These are phyloP conservation scores for Entophlyctis luteolus DNA, from an alignment of 192 early-diverging fungal genomes.

Conservation along the genomic window DNA sequence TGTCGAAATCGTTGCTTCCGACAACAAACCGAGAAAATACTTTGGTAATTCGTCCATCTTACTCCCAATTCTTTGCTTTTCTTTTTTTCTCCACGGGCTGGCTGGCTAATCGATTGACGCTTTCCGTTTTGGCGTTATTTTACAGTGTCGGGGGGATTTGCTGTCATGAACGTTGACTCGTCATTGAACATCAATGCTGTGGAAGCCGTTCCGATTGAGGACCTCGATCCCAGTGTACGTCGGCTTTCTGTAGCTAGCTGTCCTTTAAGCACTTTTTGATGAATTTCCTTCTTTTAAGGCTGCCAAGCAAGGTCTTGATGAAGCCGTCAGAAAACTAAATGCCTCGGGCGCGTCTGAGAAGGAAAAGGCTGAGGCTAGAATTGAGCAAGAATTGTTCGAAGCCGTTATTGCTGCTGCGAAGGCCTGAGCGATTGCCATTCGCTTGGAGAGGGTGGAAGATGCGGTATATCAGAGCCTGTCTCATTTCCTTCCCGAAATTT, in stretches of 20 bases:
- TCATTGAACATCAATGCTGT: constrained; percentile 94
- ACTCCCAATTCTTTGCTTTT: not conserved
- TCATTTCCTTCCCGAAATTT: too few relatives aligned
- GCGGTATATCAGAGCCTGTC: too few relatives aligned
- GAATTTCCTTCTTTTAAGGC: constrained; percentile 38
- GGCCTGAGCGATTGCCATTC: constrained; percentile 20
- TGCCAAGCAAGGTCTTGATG: constrained; percentile 69
- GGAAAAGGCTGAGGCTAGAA: constrained; percentile 75
- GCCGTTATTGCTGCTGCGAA: constrained; percentile 68
- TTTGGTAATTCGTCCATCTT: constrained; percentile 62
- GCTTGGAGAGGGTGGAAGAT: too few relatives aligned
- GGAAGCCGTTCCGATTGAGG: constrained; percentile 85
- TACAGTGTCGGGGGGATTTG: constrained; percentile 90
- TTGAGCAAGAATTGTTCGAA: constrained; percentile 87
- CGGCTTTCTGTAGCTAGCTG: not conserved
- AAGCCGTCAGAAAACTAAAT: constrained; percentile 68
- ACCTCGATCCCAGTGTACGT: constrained; percentile 75
- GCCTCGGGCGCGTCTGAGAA: constrained; percentile 61
- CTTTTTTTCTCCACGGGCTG: not conserved
- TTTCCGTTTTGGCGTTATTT: not conserved
- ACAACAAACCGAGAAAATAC: constrained; percentile 77
- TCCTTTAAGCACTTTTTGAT: not conserved
- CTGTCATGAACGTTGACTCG: constrained; percentile 93
- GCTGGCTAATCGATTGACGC: not conserved
- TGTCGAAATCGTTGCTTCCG: constrained; percentile 74